Evolutionary conservation across 2,329 filamentous ascomycete genomes (phyloP).

Genomic region (Cucurbitaria berberidis): DNA sequence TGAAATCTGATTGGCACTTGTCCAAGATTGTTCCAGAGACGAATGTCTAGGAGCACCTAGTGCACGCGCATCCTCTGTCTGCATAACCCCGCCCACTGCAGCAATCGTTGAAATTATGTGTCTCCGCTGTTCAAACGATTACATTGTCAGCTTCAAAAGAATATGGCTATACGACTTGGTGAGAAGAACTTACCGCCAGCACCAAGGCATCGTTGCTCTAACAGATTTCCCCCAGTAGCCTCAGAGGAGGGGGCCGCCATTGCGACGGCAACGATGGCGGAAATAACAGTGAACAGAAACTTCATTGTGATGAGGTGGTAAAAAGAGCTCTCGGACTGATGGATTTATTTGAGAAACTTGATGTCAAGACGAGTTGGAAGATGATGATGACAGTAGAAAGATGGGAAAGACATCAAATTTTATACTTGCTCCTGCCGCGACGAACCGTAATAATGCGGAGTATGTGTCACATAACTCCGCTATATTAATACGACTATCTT

Average conservation of each 20-base stretch:
- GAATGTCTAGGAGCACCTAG: not conserved
- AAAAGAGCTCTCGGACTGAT: not conserved
- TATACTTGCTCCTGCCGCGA: not conserved
- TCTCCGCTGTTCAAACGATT: not conserved
- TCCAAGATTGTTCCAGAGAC: not conserved
- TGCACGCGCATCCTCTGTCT: conserved; percentile 1
- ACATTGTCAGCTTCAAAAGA: not conserved
- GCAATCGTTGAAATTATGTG: not conserved
- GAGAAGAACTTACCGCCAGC: conserved; percentile 1
- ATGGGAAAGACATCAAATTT: not conserved
- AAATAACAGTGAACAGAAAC: not conserved
- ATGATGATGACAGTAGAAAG: not conserved
- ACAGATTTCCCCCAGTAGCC: not conserved
- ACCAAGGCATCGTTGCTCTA: conserved; percentile 5
- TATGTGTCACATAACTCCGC: not conserved
- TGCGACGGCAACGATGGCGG: not conserved
- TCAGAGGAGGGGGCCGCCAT: conserved; percentile 2
- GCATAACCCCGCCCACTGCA: conserved; percentile 1
- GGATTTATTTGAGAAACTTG: not conserved
- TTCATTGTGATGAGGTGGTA: conserved; percentile 5
- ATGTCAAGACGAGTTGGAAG: not conserved
- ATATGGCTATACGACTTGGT: not conserved
- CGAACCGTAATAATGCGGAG: not conserved
- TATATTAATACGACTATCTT: not conserved
- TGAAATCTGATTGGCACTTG: not conserved